These are phyloP conservation scores for Chaetoceros tenuissimus DNA, from an alignment of 108 stramenopile species.

Conservation along the genomic window DNA sequence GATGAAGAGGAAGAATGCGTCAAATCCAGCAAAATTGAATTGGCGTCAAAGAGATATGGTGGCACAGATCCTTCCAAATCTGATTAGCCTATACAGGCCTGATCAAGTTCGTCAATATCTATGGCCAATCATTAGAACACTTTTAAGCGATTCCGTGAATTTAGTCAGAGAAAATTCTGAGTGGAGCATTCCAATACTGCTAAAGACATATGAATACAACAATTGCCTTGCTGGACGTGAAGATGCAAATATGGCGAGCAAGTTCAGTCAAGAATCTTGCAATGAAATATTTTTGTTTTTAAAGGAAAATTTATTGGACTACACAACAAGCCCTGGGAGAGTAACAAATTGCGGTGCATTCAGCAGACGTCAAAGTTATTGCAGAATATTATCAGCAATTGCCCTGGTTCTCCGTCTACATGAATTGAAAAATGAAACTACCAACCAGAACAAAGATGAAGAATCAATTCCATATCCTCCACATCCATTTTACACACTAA, in stretches of 20 bases:
- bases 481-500: slow-evolving; percentile 48
- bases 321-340: neutral
- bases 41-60: slow-evolving; percentile 92
- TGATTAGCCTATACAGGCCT: slow-evolving; percentile 53
- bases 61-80: slow-evolving; percentile 72
- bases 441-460: slow-evolving; percentile 5
- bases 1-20: slow-evolving; percentile 60
- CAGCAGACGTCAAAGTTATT: slow-evolving; percentile 67
- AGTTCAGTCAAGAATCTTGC: slow-evolving; percentile 20
- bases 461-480: neutral
- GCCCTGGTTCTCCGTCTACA: slow-evolving; percentile 61
- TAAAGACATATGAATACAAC: slow-evolving; percentile 37
- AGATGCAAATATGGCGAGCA: slow-evolving; percentile 21
- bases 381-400: slow-evolving; percentile 56
- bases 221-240: slow-evolving; percentile 14
- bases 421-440: slow-evolving; percentile 20
- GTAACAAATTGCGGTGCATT: slow-evolving; percentile 42
- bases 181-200: slow-evolving; percentile 63
- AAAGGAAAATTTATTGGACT: slow-evolving; percentile 49
- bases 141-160: slow-evolving; percentile 69
- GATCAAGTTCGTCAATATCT: slow-evolving; percentile 42
- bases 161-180: slow-evolving; percentile 73
- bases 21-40: slow-evolving; percentile 78
- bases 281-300: slow-evolving; percentile 56
- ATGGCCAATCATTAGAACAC: slow-evolving; percentile 64